Percentiles rank a stretch among this genome's conserved stretches.
These are phyloP conservation scores for Xylaria curta DNA, from an alignment of 495 filamentous ascomycete genomes.

Conservation along the genomic window DNA sequence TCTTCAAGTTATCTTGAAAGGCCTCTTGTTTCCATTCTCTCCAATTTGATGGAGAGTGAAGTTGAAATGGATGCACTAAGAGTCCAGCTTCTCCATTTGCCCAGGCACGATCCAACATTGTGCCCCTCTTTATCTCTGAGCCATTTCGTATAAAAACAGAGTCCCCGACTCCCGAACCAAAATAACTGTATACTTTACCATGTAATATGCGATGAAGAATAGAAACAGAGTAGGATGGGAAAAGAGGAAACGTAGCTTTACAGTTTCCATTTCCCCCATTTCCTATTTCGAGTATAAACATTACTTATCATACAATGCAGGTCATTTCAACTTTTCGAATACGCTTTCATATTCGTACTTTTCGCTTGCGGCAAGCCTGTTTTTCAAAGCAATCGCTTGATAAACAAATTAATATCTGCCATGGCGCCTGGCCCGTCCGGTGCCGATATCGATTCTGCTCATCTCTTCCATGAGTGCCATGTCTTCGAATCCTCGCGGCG, in stretches of 20 bases:
- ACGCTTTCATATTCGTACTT: constrained; percentile 2
- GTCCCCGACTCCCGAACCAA: background rate
- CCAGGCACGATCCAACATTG: background rate
- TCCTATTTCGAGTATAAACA: constrained; percentile 6
- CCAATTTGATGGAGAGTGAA: background rate
- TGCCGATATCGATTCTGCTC: constrained; percentile 81
- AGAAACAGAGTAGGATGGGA: background rate
- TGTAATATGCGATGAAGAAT: background rate
- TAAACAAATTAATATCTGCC: constrained; percentile 34
- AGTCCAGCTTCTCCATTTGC: background rate
- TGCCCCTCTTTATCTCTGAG: background rate
- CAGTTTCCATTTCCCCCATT: background rate
- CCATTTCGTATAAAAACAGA: background rate
- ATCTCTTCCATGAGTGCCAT: constrained; percentile 79
- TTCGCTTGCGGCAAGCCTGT: constrained; percentile 9
- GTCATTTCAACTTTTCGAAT: constrained; percentile 5
- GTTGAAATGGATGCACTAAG: background rate
- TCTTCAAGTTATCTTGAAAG: constrained; percentile 10
- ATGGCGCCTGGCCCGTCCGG: constrained; percentile 48
- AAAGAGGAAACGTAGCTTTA: background rate
- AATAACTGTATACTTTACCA: constrained; percentile 14
- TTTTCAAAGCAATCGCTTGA: background rate
- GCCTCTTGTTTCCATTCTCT: background rate
- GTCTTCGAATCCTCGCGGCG: constrained; percentile 52
- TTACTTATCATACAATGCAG: constrained; percentile 29